Conservation (phyloP, 2,329 filamentous ascomycete genomes). For the Xylaria digitata region DNA sequence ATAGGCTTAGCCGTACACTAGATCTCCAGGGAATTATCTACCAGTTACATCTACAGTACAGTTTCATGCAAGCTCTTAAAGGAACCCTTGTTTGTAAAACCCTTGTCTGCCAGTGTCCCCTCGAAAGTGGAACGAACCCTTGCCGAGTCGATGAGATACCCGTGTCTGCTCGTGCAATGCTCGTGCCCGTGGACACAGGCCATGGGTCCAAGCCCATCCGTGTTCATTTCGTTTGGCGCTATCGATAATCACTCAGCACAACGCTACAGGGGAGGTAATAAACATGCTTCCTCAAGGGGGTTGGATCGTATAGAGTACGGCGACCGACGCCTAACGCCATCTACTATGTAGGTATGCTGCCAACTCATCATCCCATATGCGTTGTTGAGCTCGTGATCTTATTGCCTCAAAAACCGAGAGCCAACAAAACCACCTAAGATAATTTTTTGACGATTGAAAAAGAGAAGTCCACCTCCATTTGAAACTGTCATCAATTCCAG, state of each 20-base stretch:
- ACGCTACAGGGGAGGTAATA: conserved; percentile 37
- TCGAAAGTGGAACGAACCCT: conserved; percentile 8
- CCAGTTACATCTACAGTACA: background rate
- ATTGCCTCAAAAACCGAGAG: conserved; percentile 27
- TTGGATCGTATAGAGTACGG: conserved; percentile 26
- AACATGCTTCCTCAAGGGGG: conserved; percentile 35
- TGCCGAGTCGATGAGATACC: conserved; percentile 7
- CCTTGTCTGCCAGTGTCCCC: background rate
- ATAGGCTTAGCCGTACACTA: too few species aligned
- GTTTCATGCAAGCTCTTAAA: conserved; percentile 30
- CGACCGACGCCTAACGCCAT: conserved; percentile 7
- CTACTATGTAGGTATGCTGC: conserved; percentile 34
- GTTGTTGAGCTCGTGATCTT: conserved; percentile 32
- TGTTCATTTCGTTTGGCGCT: conserved; percentile 24
- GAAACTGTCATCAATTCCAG: conserved; percentile 29
- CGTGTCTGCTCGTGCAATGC: background rate
- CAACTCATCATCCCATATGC: conserved; percentile 45
- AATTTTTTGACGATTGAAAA: conserved; percentile 25
- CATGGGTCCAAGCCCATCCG: background rate
- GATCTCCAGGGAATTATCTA: too few species aligned
- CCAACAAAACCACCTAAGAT: conserved; percentile 22
- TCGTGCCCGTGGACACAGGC: too few species aligned
- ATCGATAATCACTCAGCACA: conserved; percentile 43
- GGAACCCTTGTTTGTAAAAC: conserved; percentile 9
- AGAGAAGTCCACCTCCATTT: conserved; percentile 33